A percentile compares a stretch with the other conserved stretches of the same genome.
Conservation (phyloP, 2,329 filamentous ascomycete genomes). For the Plectosphaerella cucumerina region DNA sequence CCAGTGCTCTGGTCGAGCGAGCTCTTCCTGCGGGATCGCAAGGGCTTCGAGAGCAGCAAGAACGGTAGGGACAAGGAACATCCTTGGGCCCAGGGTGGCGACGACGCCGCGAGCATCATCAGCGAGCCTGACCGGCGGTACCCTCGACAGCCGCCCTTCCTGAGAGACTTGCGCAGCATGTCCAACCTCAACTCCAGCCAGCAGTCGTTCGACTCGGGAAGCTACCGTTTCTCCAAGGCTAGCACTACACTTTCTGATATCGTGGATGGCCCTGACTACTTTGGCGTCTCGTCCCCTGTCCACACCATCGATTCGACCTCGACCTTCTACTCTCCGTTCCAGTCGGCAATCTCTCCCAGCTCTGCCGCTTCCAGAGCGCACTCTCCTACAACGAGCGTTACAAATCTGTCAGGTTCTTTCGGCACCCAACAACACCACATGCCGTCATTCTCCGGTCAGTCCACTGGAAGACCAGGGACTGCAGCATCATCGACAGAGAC, state of each 20-base stretch:
- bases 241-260: constrained; percentile 59
- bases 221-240: constrained; percentile 55
- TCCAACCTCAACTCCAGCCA: constrained; percentile 62
- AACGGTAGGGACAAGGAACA: constrained; percentile 41
- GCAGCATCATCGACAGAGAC: constrained; percentile 66
- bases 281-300: constrained; percentile 64
- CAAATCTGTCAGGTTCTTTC: constrained; percentile 50
- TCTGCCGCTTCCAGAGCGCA: constrained; percentile 55
- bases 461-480: constrained; percentile 57
- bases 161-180: constrained; percentile 52
- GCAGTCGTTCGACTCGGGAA: constrained; percentile 65
- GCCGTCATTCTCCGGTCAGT: constrained; percentile 41
- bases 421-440: constrained; percentile 33
- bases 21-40: constrained; percentile 75
- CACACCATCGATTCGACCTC: constrained; percentile 70
- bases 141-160: constrained; percentile 14
- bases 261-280: constrained; percentile 66
- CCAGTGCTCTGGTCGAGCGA: constrained; percentile 92
- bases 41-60: constrained; percentile 46
- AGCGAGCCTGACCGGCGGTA: constrained; percentile 52
- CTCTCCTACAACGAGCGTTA: constrained; percentile 58
- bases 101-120: constrained; percentile 49
- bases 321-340: constrained; percentile 89
- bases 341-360: constrained; percentile 61
- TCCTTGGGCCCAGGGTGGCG: constrained; percentile 30